Conservation (phyloP, 257 asterid species). For the Rubia yunnanensis region DNA sequence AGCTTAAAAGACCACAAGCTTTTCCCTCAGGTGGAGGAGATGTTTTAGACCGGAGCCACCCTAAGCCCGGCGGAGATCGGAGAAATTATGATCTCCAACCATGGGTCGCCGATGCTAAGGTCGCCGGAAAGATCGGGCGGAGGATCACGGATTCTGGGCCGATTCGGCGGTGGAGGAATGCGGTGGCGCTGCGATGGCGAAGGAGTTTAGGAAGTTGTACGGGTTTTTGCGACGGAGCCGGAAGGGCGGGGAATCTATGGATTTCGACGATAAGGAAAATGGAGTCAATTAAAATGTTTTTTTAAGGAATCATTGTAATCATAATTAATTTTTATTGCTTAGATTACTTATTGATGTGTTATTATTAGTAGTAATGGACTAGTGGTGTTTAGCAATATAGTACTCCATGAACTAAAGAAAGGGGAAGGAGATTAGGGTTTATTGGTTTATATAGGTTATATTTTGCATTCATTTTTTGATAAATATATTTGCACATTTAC, state of each 20-base stretch:
- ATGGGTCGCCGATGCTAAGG: constrained; percentile 45
- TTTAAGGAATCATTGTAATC: too few species aligned
- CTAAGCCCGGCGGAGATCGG: constrained; percentile 81
- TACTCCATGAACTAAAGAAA: not conserved
- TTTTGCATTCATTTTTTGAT: not conserved
- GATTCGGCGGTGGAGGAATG: constrained; percentile 28
- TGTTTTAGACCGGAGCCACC: constrained; percentile 63
- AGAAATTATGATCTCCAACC: constrained; percentile 79
- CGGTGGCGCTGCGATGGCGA: constrained; percentile 39
- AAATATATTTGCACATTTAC: not conserved
- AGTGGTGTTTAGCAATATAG: not conserved
- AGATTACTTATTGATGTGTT: not conserved
- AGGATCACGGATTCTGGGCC: constrained; percentile 41
- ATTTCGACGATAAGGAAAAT: constrained; percentile 39
- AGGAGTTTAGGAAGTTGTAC: constrained; percentile 59
- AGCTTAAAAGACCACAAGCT: constrained; percentile 77
- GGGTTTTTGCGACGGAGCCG: constrained; percentile 65
- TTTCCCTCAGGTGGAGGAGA: constrained; percentile 69
- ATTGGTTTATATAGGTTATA: not conserved
- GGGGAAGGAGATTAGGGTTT: not conserved
- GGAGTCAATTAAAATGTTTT: not conserved
- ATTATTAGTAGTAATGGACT: not conserved
- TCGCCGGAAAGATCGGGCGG: constrained; percentile 33
- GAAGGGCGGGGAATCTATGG: constrained; percentile 33
- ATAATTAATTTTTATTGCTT: not conserved